Conservation (phyloP, 805 yeast genomes). For the Wickerhamiella sergipiensis region DNA sequence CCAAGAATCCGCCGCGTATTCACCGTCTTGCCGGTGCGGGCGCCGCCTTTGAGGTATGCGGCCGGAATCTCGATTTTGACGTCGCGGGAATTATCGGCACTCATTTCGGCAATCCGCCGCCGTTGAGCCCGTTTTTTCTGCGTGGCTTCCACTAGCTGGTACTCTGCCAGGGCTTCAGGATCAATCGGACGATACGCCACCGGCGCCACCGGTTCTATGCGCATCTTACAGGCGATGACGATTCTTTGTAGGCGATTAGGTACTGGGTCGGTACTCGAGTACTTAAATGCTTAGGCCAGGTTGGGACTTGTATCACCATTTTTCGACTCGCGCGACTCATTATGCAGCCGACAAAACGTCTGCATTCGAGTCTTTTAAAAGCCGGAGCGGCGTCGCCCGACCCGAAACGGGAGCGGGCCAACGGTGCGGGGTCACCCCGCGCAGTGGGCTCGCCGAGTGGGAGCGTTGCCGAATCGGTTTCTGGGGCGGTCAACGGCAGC, state of each 20-base stretch:
- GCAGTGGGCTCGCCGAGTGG: not conserved
- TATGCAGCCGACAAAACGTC: not conserved
- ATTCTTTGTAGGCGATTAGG: no score
- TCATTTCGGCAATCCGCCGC: slow-evolving; percentile 15
- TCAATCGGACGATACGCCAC: not conserved
- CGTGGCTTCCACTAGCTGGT: slow-evolving; percentile 3
- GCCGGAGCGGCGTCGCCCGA: not conserved
- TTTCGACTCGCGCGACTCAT: not conserved
- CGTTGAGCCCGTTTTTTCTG: slow-evolving; percentile 11
- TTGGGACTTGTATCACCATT: not conserved
- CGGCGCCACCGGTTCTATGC: not conserved
- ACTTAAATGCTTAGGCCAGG: not conserved
- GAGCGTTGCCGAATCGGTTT: not conserved
- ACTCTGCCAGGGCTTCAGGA: not conserved
- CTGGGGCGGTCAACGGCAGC: not conserved
- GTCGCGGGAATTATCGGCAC: slow-evolving; percentile 16
- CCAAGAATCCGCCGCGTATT: slow-evolving; percentile 26
- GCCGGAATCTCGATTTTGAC: slow-evolving; percentile 17
- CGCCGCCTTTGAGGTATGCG: slow-evolving; percentile 16
- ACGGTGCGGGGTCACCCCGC: not conserved
- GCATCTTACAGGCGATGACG: no score
- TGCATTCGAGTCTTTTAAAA: not conserved
- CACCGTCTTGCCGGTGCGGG: slow-evolving; percentile 19
- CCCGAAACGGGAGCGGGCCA: not conserved
- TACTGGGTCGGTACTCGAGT: no score